phyloP scores from a whole-genome alignment of 192 early-diverging fungal species.

The Backusella australiensis region DNA sequence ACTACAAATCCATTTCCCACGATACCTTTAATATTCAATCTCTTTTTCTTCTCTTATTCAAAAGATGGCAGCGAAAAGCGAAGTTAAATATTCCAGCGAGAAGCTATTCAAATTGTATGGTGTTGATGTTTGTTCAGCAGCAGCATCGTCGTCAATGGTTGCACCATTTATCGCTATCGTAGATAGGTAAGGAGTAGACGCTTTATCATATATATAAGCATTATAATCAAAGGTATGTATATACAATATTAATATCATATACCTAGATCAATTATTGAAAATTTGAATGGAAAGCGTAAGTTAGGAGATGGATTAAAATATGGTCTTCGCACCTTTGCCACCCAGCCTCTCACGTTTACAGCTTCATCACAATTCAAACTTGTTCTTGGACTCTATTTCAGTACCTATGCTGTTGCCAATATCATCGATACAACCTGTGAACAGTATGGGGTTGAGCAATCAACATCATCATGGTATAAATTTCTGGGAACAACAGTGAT shows the following conservation, averaged over 20 bases:
- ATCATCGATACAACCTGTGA: constrained; percentile 39
- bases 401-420: constrained; percentile 42
- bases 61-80: neutral
- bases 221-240: neutral
- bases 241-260: neutral
- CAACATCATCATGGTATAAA: constrained; percentile 27
- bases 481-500: constrained; percentile 38
- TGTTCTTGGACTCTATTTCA: constrained; percentile 35
- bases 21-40: neutral
- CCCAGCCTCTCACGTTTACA: constrained; percentile 33
- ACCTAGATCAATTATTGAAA: constrained; percentile 46
- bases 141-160: constrained; percentile 33
- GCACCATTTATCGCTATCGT: constrained; percentile 46
- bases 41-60: neutral
- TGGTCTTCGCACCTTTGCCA: constrained; percentile 27
- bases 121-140: constrained; percentile 37
- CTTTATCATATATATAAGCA: neutral
- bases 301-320: constrained; percentile 28
- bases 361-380: constrained; percentile 28
- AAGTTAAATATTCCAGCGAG: neutral
- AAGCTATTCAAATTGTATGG: constrained; percentile 17
- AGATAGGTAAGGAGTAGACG: constrained; percentile 34
- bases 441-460: constrained; percentile 6
- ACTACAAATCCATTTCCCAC: neutral
- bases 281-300: constrained; percentile 38